Evolutionary conservation across 768 basidiomycete species (phyloP).

Genomic region (Lactifluus piperatus): DNA sequence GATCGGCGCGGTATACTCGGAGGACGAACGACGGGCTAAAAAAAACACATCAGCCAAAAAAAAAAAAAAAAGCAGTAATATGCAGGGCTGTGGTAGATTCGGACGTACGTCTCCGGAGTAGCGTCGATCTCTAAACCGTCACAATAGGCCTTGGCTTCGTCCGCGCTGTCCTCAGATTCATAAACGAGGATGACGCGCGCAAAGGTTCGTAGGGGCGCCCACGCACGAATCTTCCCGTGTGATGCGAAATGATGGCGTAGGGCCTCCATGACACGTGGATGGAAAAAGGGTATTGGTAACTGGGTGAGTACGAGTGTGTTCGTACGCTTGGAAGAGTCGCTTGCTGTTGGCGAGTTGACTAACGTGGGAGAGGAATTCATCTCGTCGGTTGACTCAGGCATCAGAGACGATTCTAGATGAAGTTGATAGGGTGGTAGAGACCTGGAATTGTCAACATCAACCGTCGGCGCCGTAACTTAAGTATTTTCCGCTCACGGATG

Average conservation of each 20-base stretch:
- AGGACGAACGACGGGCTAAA: slow-evolving; percentile 41
- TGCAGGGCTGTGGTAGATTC: neutral
- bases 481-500: neutral
- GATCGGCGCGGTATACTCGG: slow-evolving; percentile 67
- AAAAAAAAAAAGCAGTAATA: too few species aligned
- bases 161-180: slow-evolving; percentile 50
- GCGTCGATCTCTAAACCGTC: slow-evolving; percentile 56
- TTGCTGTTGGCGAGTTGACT: neutral
- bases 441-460: neutral
- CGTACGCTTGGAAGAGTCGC: slow-evolving; percentile 34
- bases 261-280: slow-evolving; percentile 54
- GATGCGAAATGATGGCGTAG: slow-evolving; percentile 62
- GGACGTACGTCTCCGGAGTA: slow-evolving; percentile 40
- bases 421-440: neutral
- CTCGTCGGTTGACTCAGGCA: slow-evolving; percentile 15
- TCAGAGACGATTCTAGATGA: neutral
- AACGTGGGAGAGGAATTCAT: slow-evolving; percentile 1
- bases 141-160: slow-evolving; percentile 54
- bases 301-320: slow-evolving; percentile 82
- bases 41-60: too few species aligned
- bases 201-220: slow-evolving; percentile 82
- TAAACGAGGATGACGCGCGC: slow-evolving; percentile 80
- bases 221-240: slow-evolving; percentile 80
- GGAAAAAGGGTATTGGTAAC: slow-evolving; percentile 72
- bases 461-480: neutral